These are phyloP conservation scores for Penicillium manginii DNA, from an alignment of 495 filamentous ascomycete genomes.

Conservation along the genomic window DNA sequence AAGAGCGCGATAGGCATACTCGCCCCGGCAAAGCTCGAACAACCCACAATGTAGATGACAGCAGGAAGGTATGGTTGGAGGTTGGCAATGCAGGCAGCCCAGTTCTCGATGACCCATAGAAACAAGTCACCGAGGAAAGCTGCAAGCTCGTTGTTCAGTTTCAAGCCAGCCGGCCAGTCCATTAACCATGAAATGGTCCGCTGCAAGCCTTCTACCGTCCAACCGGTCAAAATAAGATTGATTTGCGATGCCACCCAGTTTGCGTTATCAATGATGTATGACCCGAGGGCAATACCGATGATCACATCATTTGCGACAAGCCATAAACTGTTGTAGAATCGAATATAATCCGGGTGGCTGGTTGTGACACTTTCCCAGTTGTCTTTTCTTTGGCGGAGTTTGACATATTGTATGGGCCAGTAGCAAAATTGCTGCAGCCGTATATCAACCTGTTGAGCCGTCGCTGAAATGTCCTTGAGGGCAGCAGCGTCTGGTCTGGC, in stretches of 20 bases:
- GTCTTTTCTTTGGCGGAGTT: conserved; percentile 80
- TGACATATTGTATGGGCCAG: conserved; percentile 96
- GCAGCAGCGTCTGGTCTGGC: conserved; percentile 78
- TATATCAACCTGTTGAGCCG: conserved; percentile 98
- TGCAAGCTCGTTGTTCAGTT: conserved; percentile 94
- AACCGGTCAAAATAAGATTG: conserved; percentile 73
- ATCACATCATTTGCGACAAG: conserved; percentile 98
- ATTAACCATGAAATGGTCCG: conserved; percentile 93
- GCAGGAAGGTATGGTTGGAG: conserved; percentile 80
- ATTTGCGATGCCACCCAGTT: conserved; percentile 83
- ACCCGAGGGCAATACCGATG: conserved; percentile 94
- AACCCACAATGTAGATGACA: conserved; percentile 91
- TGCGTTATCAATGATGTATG: conserved; percentile 95
- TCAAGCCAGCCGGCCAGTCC: conserved; percentile 97
- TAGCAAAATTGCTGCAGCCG: conserved; percentile 98
- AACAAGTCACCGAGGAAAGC: conserved; percentile 93
- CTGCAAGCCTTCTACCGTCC: conserved; percentile 88
- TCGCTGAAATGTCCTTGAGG: conserved; percentile 93
- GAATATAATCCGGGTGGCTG: conserved; percentile 96
- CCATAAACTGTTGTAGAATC: conserved; percentile 99
- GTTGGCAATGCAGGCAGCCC: conserved; percentile 81
- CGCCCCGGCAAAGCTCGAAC: conserved; percentile 91
- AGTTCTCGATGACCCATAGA: conserved; percentile 97
- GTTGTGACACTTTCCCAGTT: conserved; percentile 97
- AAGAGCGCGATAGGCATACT: conserved; percentile 97